Evolutionary conservation across 1,284 basidiomycete species (phyloP), one percentile per base, ranked within the genome.

Genomic region (Pascua sp.): DNA sequence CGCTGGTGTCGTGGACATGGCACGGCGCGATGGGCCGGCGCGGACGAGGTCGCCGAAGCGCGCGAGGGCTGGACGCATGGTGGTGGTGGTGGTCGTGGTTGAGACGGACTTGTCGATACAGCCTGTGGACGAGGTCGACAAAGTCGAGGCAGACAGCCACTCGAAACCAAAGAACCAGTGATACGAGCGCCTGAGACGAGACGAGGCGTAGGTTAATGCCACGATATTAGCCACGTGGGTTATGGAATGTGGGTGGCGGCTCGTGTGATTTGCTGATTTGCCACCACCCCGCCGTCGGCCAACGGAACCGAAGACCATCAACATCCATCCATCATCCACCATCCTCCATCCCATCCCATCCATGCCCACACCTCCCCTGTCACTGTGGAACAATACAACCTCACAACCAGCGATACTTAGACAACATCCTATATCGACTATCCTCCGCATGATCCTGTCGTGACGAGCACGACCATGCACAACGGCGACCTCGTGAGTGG

Each of bases 401-500:
- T 12, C 45, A 32, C 17, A 32, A 16, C 17, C 17, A 18, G 24
- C 11, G 17, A 9, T 44, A 15, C 42, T n/a, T 13, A n/a, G 16
- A 11, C 11, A 45, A n/a, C 5, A n/a, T 45, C 16, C n/a, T 16
- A 11, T 15, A 16, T 16, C n/a, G 12, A n/a, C 43, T 8, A 32
- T 32, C 24, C 24, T 32, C 24, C 24, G 24, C 24, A 32, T 32
- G 24, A 32, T 32, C 24, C 24, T 32, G 24, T 32, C 24, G 24
- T 32, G 24, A 32, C 24, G 24, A 7, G 7, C 24, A 32, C 24
- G 24, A 32, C 47, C 47, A 57, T 57, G 56, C 47, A 47, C 45
- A 51, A 52, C 51, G 56, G 56, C 56, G 56, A 57, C 24, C 37
- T 57, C 56, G 56, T 57, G 48, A 50, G 56, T 53, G 12, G 4